Base-by-base conservation (phyloP, 2,329 filamentous ascomycete species). In the Coniella vitis region DNA sequence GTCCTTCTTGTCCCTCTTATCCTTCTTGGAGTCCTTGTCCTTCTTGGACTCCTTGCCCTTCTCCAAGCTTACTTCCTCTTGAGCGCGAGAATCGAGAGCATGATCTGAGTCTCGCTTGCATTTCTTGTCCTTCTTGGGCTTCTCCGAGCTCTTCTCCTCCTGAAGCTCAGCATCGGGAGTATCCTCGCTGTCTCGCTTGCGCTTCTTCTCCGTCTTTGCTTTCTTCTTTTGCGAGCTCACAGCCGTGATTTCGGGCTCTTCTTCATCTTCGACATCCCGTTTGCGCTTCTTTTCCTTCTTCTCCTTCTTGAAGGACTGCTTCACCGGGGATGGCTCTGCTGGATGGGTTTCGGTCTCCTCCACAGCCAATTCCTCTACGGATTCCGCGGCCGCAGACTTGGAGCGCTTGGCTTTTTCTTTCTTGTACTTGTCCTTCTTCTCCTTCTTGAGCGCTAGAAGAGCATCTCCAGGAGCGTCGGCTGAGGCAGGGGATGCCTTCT, bases 61-160 rank as follows among this genome's bases (percentile, higher is more conserved):
- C 59, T 58, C 58, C 74, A 71, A 43, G 69, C 64, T 43, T 72
- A 70, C 57, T 74, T 72, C 59, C 8, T 47, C 42, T 12, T 58
- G n/a, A 58, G 65, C 56, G 49, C 64, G 65, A 16, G 34, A 21
- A 29, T 58, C 54, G n/a, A 38, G 36, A 47, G n/a, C n/a, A n/a
- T n/a, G n/a, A n/a, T n/a, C n/a, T n/a, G n/a, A n/a, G n/a, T n/a
- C n/a, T n/a, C n/a, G n/a, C n/a, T 56, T 58, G 29, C 17, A 25
- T 44, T 56, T 58, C 42, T 58, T 56, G 25, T 47, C 47, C 14
- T 52, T 52, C 38, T 54, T 54, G 10, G 34, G 16, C 22, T 40
- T 59, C 29, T 60, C 54, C 21, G 50, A 38, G 31, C 48, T 43
- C 41, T 56, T 53, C 40, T 48, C 49, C 20, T 56, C 51, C 20